Evolutionary conservation across 768 basidiomycete species (phyloP).

Genomic region (Podaxis sp.): DNA sequence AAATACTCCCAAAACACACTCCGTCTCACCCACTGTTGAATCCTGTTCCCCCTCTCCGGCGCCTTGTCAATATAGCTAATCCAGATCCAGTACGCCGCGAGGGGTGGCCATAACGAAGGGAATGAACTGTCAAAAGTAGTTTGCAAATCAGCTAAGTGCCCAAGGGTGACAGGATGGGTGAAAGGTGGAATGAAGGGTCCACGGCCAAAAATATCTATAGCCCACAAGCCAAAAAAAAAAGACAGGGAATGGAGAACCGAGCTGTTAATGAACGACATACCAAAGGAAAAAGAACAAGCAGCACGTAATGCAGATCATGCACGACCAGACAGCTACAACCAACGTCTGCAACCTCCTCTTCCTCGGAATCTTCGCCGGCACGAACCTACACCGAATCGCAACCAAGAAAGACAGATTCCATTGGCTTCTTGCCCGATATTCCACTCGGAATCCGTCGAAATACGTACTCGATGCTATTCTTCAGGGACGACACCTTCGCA

Average conservation of each 20-base stretch:
- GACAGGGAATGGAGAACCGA: neutral
- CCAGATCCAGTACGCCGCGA: slow-evolving; percentile 81
- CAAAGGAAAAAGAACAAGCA: slow-evolving; percentile 77
- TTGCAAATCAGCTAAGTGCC: neutral
- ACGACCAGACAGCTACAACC: slow-evolving; percentile 85
- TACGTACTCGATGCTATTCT: slow-evolving; percentile 74
- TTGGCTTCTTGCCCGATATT: neutral
- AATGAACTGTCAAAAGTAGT: slow-evolving; percentile 58
- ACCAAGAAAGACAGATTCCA: neutral
- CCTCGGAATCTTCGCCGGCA: slow-evolving; percentile 81
- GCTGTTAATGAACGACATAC: slow-evolving; percentile 42
- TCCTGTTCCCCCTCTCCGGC: slow-evolving; percentile 69
- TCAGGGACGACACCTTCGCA: slow-evolving; percentile 56
- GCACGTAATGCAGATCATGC: slow-evolving; percentile 67
- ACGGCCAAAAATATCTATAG: no score
- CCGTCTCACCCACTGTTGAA: slow-evolving; percentile 72
- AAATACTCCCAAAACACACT: slow-evolving; percentile 82
- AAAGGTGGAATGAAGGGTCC: neutral
- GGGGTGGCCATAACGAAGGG: slow-evolving; percentile 84
- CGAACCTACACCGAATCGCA: slow-evolving; percentile 52
- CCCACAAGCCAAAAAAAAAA: neutral
- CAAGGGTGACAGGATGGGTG: neutral
- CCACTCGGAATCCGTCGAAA: neutral
- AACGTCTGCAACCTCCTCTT: slow-evolving; percentile 87
- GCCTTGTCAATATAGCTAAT: slow-evolving; percentile 69